Evolutionary conservation across 768 basidiomycete genomes (phyloP).

Genomic region (Chiua virens): DNA sequence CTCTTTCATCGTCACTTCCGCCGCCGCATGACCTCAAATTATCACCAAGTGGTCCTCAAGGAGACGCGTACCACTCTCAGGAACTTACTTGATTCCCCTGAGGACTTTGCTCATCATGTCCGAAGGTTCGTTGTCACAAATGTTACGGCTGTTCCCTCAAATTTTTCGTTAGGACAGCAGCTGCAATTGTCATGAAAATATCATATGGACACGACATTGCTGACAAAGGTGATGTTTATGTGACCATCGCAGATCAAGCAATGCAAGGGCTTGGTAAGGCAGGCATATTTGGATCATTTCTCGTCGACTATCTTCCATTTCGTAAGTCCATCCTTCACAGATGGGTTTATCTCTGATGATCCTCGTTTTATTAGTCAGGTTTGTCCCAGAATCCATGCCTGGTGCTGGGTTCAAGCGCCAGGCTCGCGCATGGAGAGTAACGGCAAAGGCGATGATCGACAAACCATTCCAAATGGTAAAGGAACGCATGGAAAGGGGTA

Average conservation of each 20-base stretch:
- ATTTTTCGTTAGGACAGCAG: conserved; percentile 28
- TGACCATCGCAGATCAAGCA: conserved; percentile 41
- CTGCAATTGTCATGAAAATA: conserved; percentile 41
- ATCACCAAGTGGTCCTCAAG: conserved; percentile 29
- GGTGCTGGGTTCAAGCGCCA: conserved; percentile 48
- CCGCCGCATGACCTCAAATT: conserved; percentile 21
- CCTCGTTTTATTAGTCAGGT: conserved; percentile 34
- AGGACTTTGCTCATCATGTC: conserved; percentile 36
- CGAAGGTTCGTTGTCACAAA: conserved; percentile 27
- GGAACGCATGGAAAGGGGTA: conserved; percentile 40
- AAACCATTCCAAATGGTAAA: conserved; percentile 45
- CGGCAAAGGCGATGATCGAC: conserved; percentile 32
- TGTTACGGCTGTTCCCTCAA: not conserved
- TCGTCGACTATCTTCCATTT: conserved; percentile 39
- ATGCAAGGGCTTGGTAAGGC: conserved; percentile 36
- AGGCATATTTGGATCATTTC: conserved; percentile 43
- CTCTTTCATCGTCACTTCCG: conserved; percentile 41
- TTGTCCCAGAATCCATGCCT: conserved; percentile 51
- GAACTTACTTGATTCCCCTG: conserved; percentile 37
- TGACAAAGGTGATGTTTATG: conserved; percentile 39
- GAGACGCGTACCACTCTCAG: conserved; percentile 40
- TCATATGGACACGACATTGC: conserved; percentile 41
- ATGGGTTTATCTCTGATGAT: not conserved
- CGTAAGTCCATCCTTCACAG: conserved; percentile 20
- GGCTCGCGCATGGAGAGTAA: conserved; percentile 41